These are phyloP conservation scores for Fusarium secorum DNA, from an alignment of 2,329 filamentous ascomycete genomes.

Conservation along the genomic window DNA sequence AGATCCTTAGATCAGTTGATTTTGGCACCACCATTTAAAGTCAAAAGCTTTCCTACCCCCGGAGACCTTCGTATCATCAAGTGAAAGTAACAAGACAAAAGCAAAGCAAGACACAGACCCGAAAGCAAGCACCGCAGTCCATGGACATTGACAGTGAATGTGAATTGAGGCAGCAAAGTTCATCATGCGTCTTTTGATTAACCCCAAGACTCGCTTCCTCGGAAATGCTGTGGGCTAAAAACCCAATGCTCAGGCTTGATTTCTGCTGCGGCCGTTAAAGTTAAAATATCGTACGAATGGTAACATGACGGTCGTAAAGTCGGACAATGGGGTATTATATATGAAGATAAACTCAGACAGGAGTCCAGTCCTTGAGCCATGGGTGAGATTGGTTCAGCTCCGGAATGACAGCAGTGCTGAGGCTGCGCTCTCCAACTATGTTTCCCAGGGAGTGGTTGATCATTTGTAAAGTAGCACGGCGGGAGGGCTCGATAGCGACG, in stretches of 20 bases:
- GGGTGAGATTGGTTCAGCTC: conserved; percentile 32
- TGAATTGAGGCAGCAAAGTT: background rate
- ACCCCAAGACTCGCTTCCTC: background rate
- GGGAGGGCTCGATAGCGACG: conserved; percentile 30
- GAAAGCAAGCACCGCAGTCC: background rate
- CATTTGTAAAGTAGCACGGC: conserved; percentile 38
- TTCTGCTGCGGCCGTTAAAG: conserved; percentile 24
- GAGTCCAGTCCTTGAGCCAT: conserved; percentile 38
- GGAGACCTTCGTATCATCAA: background rate
- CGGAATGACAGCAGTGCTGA: conserved; percentile 36
- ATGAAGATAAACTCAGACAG: conserved; percentile 15
- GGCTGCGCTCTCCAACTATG: conserved; percentile 39
- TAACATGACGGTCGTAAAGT: conserved; percentile 3
- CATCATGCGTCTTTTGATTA: background rate
- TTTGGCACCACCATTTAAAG: background rate
- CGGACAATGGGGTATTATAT: background rate
- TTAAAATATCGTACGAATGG: background rate
- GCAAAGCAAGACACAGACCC: background rate
- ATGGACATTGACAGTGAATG: background rate
- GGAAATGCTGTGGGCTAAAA: background rate
- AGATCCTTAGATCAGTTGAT: background rate
- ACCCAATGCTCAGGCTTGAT: conserved; percentile 10
- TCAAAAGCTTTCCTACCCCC: too few species aligned
- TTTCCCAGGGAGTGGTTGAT: conserved; percentile 40
- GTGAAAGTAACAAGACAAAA: background rate